Evolutionary conservation across 2,329 filamentous ascomycete genomes (phyloP).

Genomic region (Diaporthe ampelina): DNA sequence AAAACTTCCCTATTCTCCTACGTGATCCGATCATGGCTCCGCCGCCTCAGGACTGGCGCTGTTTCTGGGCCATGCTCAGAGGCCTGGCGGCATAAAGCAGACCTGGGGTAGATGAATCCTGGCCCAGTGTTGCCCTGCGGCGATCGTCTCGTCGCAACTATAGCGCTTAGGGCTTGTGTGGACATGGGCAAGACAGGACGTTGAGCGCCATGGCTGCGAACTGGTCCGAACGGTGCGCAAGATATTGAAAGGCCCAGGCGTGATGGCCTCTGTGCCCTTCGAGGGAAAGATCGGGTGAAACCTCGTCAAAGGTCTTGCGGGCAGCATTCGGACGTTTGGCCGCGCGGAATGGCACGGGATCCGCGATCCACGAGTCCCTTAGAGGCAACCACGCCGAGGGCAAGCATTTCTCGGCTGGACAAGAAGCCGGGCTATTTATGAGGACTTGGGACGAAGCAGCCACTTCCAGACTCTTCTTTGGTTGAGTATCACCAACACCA

Average conservation of each 20-base stretch:
- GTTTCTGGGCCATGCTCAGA: slow-evolving; percentile 12
- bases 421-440: background rate
- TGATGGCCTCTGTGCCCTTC: slow-evolving; percentile 18
- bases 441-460: slow-evolving; percentile 27
- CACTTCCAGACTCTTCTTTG: background rate
- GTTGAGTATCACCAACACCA: slow-evolving; percentile 11
- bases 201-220: slow-evolving; percentile 18
- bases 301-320: slow-evolving; percentile 2
- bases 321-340: slow-evolving; percentile 14
- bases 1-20: slow-evolving; percentile 23
- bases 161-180: slow-evolving; percentile 14
- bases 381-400: slow-evolving; percentile 3
- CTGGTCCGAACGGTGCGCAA: slow-evolving; percentile 25
- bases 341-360: slow-evolving; percentile 15
- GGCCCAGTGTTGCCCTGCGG: slow-evolving; percentile 1
- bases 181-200: slow-evolving; percentile 11
- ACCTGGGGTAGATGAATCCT: slow-evolving; percentile 27
- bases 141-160: slow-evolving; percentile 28
- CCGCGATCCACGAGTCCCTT: slow-evolving; percentile 15
- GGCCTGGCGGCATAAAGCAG: slow-evolving; percentile 19
- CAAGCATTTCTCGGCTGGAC: slow-evolving; percentile 25
- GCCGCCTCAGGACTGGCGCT: slow-evolving; percentile 10
- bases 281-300: slow-evolving; percentile 35
- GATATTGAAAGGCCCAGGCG: slow-evolving; percentile 17
- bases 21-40: background rate